phyloP scores from a whole-genome alignment of 805 yeast species.

The Candida gorgasii region DNA sequence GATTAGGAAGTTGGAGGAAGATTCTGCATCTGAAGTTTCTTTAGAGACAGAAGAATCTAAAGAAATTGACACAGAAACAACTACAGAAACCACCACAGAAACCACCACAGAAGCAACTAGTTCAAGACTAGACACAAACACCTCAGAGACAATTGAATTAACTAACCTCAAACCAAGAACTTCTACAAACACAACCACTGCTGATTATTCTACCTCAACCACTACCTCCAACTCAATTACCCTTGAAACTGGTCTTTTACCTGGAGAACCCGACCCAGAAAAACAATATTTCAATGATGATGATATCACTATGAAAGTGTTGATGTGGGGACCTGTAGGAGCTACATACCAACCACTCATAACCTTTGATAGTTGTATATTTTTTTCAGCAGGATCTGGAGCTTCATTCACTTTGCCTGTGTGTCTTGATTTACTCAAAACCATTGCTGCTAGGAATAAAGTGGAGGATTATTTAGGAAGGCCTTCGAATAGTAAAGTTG shows the following conservation, averaged over 20 bases:
- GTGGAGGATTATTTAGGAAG: constrained; percentile 34
- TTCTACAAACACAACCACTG: background rate
- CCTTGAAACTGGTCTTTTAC: constrained; percentile 14
- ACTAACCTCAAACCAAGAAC: background rate
- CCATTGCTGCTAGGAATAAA: constrained; percentile 25
- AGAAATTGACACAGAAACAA: background rate
- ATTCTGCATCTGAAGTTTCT: no score
- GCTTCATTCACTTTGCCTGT: constrained; percentile 48
- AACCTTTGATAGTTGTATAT: constrained; percentile 40
- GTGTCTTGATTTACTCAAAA: constrained; percentile 39
- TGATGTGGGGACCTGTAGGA: constrained; percentile 50
- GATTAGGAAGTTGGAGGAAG: constrained; percentile 22
- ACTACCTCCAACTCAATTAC: constrained; percentile 6
- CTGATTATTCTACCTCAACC: background rate
- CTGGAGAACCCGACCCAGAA: constrained; percentile 4
- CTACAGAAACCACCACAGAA: background rate
- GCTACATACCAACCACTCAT: constrained; percentile 41
- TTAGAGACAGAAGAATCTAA: constrained; percentile 7
- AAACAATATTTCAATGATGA: background rate
- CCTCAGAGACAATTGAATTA: background rate
- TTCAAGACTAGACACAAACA: no score
- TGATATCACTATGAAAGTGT: constrained; percentile 30
- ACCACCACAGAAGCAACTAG: background rate
- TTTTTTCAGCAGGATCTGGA: constrained; percentile 48
- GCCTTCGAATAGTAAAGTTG: constrained; percentile 26